Evolutionary conservation across 805 yeast genomes (phyloP), one percentile per base, ranked within the genome.

Genomic region (Monosporozyma aerobia): DNA sequence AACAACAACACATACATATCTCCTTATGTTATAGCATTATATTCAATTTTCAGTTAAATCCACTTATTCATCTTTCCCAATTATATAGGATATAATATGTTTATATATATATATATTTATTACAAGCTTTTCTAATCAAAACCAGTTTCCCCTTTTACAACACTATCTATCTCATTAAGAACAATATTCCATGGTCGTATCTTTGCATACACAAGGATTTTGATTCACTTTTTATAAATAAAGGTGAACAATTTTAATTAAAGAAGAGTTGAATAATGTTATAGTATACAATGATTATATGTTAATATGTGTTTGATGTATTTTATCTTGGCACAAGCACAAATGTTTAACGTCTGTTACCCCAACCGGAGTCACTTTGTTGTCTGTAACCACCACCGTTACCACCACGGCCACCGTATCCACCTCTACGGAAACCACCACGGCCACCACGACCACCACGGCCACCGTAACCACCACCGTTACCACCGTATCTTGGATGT

Each of bases 401-500:
- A 60, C 73, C 74, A 59, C 70, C 57, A 44, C 74, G 66, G 50
- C 73, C 65, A 52, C 72, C 67, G 53, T 68, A 59, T 58, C 75
- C 69, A 49, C 68, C 63, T 53, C 79, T 75, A 57, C 78, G 73
- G 48, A 71, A 66, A 44, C 75, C 69, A 56, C 77, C 70, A 53
- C 76, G 68, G 51, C 76, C 71, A 52, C 73, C 60, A 45, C 82
- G 73, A 55, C 87, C 79, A 45, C 80, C 67, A 47, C 79, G 66
- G 47, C 77, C 63, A 19, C 79, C 69, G 54, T 82, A 74, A 51
- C 80, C 68, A 45, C 81, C 70, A 50, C 81, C 70, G 50, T 87
- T 79, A 56, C 85, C 75, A 50, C 84, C 79, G 51, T 80, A 73
- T 54, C 81, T 73, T 57, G 82, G 75, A 57, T 78, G 74, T 60